Evolutionary conservation across 2,329 filamentous ascomycete genomes (phyloP).

Genomic region (Fusarium pseudograminearum): DNA sequence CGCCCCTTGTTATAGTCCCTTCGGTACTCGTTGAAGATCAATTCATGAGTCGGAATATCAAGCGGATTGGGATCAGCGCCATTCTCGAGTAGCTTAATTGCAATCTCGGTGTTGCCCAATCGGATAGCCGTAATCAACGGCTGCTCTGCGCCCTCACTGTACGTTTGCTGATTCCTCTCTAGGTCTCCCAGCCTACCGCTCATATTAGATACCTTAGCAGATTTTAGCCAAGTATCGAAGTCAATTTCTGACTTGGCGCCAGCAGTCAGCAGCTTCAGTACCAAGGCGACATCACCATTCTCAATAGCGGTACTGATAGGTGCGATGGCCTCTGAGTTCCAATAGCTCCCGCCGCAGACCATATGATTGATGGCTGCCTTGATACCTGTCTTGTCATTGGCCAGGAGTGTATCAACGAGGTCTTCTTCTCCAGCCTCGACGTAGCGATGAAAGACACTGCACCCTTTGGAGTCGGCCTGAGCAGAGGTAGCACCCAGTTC

Average conservation of each 20-base stretch:
- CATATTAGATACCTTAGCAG: slow-evolving; percentile 59
- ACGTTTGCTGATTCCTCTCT: slow-evolving; percentile 63
- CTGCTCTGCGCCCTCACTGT: slow-evolving; percentile 65
- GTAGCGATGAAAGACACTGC: slow-evolving; percentile 75
- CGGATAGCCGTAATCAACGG: slow-evolving; percentile 74
- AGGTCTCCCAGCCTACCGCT: slow-evolving; percentile 51
- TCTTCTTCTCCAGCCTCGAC: slow-evolving; percentile 63
- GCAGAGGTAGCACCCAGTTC: slow-evolving; percentile 77
- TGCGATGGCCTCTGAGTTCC: slow-evolving; percentile 54
- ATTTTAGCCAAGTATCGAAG: slow-evolving; percentile 73
- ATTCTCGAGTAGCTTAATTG: slow-evolving; percentile 68
- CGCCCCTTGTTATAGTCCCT: slow-evolving; percentile 55
- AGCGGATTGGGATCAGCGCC: slow-evolving; percentile 76
- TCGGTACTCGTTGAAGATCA: slow-evolving; percentile 52
- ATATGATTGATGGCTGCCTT: slow-evolving; percentile 76
- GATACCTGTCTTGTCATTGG: slow-evolving; percentile 70
- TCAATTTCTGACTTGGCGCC: slow-evolving; percentile 71
- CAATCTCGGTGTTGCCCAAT: slow-evolving; percentile 57
- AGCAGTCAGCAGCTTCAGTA: slow-evolving; percentile 70
- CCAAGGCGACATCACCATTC: slow-evolving; percentile 63
- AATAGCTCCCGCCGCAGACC: slow-evolving; percentile 54
- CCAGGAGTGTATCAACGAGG: slow-evolving; percentile 62
- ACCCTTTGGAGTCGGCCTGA: slow-evolving; percentile 75
- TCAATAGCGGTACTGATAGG: slow-evolving; percentile 71
- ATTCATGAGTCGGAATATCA: slow-evolving; percentile 54